These are phyloP conservation scores for Penicillium olsonii DNA, from an alignment of 2,329 filamentous ascomycete genomes.

Conservation along the genomic window DNA sequence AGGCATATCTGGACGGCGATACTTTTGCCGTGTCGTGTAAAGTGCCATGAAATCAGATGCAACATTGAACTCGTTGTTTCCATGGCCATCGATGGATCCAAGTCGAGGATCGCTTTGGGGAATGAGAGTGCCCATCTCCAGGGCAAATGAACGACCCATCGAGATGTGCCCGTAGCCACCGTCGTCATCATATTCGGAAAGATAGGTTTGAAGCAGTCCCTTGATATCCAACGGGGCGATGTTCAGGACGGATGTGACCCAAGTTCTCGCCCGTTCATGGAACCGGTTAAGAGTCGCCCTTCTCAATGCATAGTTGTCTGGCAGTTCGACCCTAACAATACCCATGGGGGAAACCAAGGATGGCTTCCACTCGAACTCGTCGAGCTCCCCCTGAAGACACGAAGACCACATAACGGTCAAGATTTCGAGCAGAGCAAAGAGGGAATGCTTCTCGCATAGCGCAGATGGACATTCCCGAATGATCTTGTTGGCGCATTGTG, in stretches of 20 bases:
- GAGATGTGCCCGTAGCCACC: conserved; percentile 89
- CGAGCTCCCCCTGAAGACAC: conserved; percentile 90
- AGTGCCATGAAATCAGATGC: conserved; percentile 96
- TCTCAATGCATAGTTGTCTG: conserved; percentile 85
- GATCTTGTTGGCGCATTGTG: conserved; percentile 79
- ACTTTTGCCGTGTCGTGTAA: conserved; percentile 95
- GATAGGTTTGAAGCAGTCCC: conserved; percentile 86
- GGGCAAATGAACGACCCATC: conserved; percentile 86
- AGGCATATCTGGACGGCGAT: conserved; percentile 75
- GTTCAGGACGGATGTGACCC: conserved; percentile 79
- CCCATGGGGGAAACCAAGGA: conserved; percentile 76
- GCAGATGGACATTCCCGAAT: conserved; percentile 83
- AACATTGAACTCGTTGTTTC: conserved; percentile 77
- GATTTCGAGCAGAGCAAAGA: conserved; percentile 91
- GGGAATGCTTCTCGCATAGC: conserved; percentile 82
- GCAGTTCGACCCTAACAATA: conserved; percentile 82
- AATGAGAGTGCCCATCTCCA: conserved; percentile 87
- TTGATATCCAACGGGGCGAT: conserved; percentile 92
- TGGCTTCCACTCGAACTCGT: conserved; percentile 85
- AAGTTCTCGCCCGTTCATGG: conserved; percentile 72
- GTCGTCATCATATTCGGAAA: conserved; percentile 92
- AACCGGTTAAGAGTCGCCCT: conserved; percentile 76
- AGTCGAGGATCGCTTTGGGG: conserved; percentile 84
- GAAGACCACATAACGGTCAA: conserved; percentile 93
- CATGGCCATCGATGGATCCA: conserved; percentile 73